These are phyloP conservation scores for Posidonia oceanica DNA, from an alignment of 116 monocot genomes.

Conservation along the genomic window DNA sequence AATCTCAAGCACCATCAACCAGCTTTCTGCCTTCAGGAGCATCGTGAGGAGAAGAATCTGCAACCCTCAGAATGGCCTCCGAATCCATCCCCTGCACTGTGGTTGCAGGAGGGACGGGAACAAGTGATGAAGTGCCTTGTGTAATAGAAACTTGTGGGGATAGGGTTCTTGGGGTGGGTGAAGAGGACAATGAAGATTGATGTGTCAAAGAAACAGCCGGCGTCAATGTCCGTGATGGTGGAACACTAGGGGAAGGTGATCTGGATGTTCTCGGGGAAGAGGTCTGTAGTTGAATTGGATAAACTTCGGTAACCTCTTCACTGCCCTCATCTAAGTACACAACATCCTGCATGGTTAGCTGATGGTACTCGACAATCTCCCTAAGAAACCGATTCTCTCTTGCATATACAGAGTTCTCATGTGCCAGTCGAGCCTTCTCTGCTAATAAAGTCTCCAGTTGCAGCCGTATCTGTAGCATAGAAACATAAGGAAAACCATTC, in stretches of 20 bases:
- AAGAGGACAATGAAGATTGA: background rate
- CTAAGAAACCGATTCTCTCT: constrained; percentile 75
- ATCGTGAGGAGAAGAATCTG: background rate
- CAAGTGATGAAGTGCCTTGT: background rate
- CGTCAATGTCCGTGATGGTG: background rate
- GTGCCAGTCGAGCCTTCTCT: constrained; percentile 67
- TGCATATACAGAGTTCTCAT: constrained; percentile 68
- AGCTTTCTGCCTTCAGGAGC: background rate
- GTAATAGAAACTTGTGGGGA: constrained; percentile 2
- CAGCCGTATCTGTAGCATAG: constrained; percentile 40
- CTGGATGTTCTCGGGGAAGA: background rate
- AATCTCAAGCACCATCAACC: background rate
- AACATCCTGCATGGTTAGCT: constrained; percentile 64
- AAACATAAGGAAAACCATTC: background rate
- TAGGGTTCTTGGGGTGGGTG: background rate
- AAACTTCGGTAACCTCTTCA: constrained; percentile 45
- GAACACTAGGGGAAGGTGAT: constrained; percentile 2
- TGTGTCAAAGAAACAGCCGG: background rate
- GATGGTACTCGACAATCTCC: constrained; percentile 87
- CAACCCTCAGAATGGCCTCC: too few relatives aligned
- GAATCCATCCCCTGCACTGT: background rate
- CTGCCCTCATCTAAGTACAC: constrained; percentile 46
- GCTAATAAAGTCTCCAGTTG: constrained; percentile 72
- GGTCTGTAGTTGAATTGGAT: constrained; percentile 11
- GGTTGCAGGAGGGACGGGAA: background rate